Conservation (phyloP, 495 filamentous ascomycete species). For the Hyaloscypha hepaticicola region DNA sequence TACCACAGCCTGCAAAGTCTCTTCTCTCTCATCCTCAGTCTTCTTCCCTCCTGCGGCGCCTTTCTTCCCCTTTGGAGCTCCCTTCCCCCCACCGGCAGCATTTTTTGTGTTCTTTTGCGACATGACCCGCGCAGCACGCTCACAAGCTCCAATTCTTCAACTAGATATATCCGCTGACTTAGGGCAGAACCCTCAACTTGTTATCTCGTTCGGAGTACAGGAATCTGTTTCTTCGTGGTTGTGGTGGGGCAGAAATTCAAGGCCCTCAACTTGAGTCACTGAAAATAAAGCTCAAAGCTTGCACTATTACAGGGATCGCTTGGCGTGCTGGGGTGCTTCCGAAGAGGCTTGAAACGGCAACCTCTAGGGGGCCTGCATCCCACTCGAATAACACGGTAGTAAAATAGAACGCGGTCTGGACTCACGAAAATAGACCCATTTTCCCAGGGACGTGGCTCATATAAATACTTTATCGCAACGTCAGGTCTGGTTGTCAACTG, state of each 20-base stretch:
- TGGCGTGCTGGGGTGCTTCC: no score
- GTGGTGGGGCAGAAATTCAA: background rate
- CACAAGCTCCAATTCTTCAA: background rate
- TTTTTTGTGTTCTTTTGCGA: conserved; percentile 25
- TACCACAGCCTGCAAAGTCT: conserved; percentile 88
- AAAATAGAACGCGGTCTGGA: conserved; percentile 20
- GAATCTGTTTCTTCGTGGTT: no score
- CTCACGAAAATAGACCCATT: background rate
- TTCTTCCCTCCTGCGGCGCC: conserved; percentile 57
- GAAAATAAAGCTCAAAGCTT: background rate
- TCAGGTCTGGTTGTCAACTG: conserved; percentile 6
- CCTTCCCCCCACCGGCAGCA: conserved; percentile 25
- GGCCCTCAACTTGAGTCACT: background rate
- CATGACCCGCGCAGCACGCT: background rate
- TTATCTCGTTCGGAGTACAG: background rate
- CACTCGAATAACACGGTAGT: background rate
- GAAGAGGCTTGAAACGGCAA: background rate
- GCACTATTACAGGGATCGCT: background rate
- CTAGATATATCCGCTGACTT: background rate
- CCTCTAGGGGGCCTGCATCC: background rate
- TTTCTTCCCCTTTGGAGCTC: conserved; percentile 40
- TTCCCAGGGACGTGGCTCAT: background rate
- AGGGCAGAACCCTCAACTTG: background rate
- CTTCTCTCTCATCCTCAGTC: conserved; percentile 69
- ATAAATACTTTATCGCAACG: conserved; percentile 29